Conservation (phyloP, 2,329 filamentous ascomycete genomes). For the Grosmannia serpens region DNA sequence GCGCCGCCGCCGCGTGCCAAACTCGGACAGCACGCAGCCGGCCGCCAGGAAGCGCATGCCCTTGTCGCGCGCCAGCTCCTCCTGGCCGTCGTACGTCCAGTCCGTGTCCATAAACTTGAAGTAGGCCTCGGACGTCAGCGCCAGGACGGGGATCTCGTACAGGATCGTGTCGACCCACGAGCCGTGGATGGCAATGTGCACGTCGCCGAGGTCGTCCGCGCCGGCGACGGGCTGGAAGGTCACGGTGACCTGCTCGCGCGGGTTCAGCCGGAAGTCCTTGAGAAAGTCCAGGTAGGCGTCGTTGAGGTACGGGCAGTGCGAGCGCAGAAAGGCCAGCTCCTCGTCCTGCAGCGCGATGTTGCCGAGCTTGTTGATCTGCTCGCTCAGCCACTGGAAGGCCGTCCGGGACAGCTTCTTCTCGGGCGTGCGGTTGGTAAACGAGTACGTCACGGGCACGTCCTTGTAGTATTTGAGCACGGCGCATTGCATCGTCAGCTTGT, state of each 20-base stretch:
- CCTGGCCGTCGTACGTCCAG: slow-evolving; percentile 80
- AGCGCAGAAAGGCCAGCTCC: slow-evolving; percentile 68
- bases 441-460: slow-evolving; percentile 71
- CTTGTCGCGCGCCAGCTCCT: slow-evolving; percentile 75
- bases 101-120: slow-evolving; percentile 94
- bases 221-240: slow-evolving; percentile 46
- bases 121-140: slow-evolving; percentile 88
- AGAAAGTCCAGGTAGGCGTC: slow-evolving; percentile 71
- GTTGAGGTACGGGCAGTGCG: slow-evolving; percentile 70
- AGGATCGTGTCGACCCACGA: slow-evolving; percentile 91
- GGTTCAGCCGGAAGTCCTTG: slow-evolving; percentile 67
- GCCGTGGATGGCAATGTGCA: slow-evolving; percentile 67
- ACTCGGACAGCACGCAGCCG: slow-evolving; percentile 86
- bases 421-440: slow-evolving; percentile 90
- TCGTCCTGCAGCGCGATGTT: slow-evolving; percentile 69
- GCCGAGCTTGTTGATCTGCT: slow-evolving; percentile 74
- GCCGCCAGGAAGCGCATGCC: slow-evolving; percentile 65
- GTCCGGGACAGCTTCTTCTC: slow-evolving; percentile 79
- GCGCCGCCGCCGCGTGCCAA: slow-evolving; percentile 76
- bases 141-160: slow-evolving; percentile 91
- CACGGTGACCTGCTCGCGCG: slow-evolving; percentile 65
- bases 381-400: slow-evolving; percentile 75
- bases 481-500: slow-evolving; percentile 99
- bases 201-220: slow-evolving; percentile 56
- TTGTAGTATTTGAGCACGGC: slow-evolving; percentile 89